Base-by-base conservation (phyloP, 2,329 filamentous ascomycete genomes). In the Didymella exigua region DNA sequence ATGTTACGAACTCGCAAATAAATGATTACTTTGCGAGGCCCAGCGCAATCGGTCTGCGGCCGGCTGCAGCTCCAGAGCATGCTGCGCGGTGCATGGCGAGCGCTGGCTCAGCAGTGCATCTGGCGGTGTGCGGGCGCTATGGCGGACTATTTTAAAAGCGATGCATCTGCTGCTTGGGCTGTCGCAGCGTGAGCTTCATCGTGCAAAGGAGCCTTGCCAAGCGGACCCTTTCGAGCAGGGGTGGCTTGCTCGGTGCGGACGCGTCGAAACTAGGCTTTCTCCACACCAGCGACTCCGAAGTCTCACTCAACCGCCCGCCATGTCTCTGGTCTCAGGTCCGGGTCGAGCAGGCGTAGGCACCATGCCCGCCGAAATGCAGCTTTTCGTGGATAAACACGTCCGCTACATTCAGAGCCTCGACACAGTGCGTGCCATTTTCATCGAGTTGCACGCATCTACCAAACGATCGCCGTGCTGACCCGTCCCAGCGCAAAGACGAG, bases 321-420 rank as follows among this genome's bases (percentile, higher is more conserved):
- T 87, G 85, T 83, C 85, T 37, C 77, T 87, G 43, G 83, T 83
- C 56, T 83, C 84, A 45, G 84, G 84, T 21, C 84, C 84, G 41
- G 84, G 84, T 51, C 78, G 82, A 58, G 84, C 76, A 34, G 61
- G 56, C 53, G 72, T 72, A 52, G 73, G 61, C 41, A 48, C 67
- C 56, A 69, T 78, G 58, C 77, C 79, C 16, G 70, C 76, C 53
- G 79, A 82, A 61, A 77, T 83, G 60, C 75, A 78, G 43, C 78
- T 88, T 52, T 81, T 79, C 58, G 75, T 82, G 46, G 79, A 86
- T 62, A 86, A 85, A 72, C 95, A 99, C 75, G 91, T 98, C 68
- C 86, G 87, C 72, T 99, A 98, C 75, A 91, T 99, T 65, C 91
- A 96, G 77, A 91, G 89, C 70, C 83, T 99, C 65, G 92, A 99